phyloP scores from a whole-genome alignment of 495 filamentous ascomycete species.

The Geoglossum glabrum region DNA sequence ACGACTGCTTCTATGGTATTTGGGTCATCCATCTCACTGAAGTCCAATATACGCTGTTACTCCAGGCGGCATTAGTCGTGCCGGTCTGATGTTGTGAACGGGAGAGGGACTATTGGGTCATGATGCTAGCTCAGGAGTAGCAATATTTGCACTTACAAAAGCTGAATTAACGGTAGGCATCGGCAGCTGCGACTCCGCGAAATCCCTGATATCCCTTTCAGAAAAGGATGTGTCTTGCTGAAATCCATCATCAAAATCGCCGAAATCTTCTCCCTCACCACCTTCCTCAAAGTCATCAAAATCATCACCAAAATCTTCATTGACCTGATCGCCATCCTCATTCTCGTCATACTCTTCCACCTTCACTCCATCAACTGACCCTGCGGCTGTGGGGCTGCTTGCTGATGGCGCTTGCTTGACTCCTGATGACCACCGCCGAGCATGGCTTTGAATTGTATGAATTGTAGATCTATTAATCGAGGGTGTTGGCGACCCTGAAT shows the following conservation, averaged over 20 bases:
- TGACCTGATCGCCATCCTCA: conserved; percentile 16
- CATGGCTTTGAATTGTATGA: conserved; percentile 14
- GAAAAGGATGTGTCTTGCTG: conserved; percentile 27
- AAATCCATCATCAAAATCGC: conserved; percentile 79
- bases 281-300: conserved; percentile 95
- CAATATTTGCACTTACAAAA: conserved; percentile 11
- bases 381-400: background rate
- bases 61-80: background rate
- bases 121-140: background rate
- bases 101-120: background rate
- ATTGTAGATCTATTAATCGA: conserved; percentile 19
- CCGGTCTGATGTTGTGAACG: background rate
- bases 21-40: conserved; percentile 33
- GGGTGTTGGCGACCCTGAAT: conserved; percentile 31
- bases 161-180: conserved; percentile 18
- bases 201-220: conserved; percentile 16
- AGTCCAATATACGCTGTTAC: conserved; percentile 28
- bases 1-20: conserved; percentile 30
- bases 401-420: conserved; percentile 1
- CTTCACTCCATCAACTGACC: conserved; percentile 21
- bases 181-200: conserved; percentile 1
- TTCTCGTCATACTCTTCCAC: conserved; percentile 23
- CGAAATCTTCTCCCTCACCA: conserved; percentile 56
- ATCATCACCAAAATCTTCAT: conserved; percentile 55
- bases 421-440: conserved; percentile 11